Conservation (phyloP, 1,139 yeast species). For the Blastobotrys aristatus region DNA sequence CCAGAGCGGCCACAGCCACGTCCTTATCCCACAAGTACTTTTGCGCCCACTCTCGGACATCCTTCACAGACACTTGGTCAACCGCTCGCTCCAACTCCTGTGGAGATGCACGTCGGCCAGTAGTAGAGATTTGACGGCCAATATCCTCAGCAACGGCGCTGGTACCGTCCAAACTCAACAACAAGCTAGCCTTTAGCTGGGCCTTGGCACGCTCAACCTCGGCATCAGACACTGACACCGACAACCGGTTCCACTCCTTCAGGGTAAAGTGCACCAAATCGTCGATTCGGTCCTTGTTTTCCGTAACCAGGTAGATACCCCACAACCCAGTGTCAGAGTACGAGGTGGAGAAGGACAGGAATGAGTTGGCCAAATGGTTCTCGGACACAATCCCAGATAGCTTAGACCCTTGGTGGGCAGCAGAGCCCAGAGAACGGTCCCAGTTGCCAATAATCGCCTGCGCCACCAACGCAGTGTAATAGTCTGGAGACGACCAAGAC, state of each 20-base stretch:
- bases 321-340: conserved; percentile 96
- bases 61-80: conserved; percentile 70
- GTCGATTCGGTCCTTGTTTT: conserved; percentile 61
- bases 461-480: conserved; percentile 90
- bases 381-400: conserved; percentile 73
- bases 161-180: conserved; percentile 86
- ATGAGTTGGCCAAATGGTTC: conserved; percentile 80
- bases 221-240: conserved; percentile 71
- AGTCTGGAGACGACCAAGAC: conserved; percentile 94
- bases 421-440: conserved; percentile 90
- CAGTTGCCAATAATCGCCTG: conserved; percentile 96
- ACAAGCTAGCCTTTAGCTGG: conserved; percentile 85
- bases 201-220: conserved; percentile 95
- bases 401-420: conserved; percentile 84
- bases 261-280: conserved; percentile 67
- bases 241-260: conserved; percentile 84
- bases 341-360: conserved; percentile 94
- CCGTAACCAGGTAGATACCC: conserved; percentile 93
- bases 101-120: conserved; percentile 86
- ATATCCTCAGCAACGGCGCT: conserved; percentile 97
- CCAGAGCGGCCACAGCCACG: conserved; percentile 84
- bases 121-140: conserved; percentile 93
- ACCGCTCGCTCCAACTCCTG: conserved; percentile 87
- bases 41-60: conserved; percentile 85
- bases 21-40: conserved; percentile 74